Evolutionary conservation across 2,329 filamentous ascomycete genomes (phyloP).

Genomic region (Tolypocladium amazonense): DNA sequence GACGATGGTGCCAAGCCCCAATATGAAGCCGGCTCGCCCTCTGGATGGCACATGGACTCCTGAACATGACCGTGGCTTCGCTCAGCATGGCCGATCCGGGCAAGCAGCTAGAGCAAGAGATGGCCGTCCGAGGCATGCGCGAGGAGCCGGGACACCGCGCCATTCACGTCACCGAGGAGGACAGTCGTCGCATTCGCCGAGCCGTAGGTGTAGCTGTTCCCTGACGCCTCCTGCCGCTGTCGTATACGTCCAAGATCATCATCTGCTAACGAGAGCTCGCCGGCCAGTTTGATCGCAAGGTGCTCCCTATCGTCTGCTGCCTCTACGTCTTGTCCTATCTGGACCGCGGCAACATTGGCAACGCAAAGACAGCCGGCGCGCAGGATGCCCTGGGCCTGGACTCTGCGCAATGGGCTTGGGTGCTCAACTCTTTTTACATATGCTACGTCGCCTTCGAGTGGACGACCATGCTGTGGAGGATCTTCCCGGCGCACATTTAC

Average conservation of each 20-base stretch:
- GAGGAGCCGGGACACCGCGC: background rate
- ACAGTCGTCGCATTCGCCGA: background rate
- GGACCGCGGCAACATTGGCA: conserved; percentile 9
- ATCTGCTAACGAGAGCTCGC: background rate
- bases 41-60: background rate
- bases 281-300: background rate
- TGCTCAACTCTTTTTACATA: conserved; percentile 15
- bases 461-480: conserved; percentile 12
- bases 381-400: conserved; percentile 8
- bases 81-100: background rate
- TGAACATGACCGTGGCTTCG: background rate
- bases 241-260: background rate
- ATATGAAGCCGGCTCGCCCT: background rate
- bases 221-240: background rate
- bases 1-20: background rate
- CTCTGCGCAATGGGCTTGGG: conserved; percentile 12
- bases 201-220: background rate
- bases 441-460: conserved; percentile 14
- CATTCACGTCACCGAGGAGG: background rate
- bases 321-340: conserved; percentile 3
- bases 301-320: conserved; percentile 2
- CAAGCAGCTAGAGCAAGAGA: background rate
- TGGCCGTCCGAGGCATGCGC: background rate
- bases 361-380: conserved; percentile 13
- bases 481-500: conserved; percentile 11